A percentile compares a stretch with the other conserved stretches of the same genome.
Evolutionary conservation across 2,329 filamentous ascomycete species (phyloP).

Genomic region (Aspergillus sp.): DNA sequence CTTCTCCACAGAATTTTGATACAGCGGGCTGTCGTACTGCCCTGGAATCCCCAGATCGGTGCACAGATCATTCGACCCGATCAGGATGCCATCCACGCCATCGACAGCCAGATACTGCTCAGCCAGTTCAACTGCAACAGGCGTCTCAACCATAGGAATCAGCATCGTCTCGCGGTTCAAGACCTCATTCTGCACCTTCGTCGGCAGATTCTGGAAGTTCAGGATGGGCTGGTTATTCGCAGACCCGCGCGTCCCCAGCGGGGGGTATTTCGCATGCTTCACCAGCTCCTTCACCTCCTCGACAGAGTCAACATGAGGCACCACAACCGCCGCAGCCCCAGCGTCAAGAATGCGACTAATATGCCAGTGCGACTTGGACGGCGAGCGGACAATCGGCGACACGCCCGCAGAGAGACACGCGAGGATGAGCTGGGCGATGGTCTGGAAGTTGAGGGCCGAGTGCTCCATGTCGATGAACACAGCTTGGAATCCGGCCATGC

Average conservation of each 20-base stretch:
- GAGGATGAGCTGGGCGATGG: constrained; percentile 38
- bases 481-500: constrained; percentile 43
- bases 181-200: constrained; percentile 34
- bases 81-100: constrained; percentile 45
- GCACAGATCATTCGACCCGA: constrained; percentile 48
- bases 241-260: constrained; percentile 37
- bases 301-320: constrained; percentile 42
- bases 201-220: constrained; percentile 36
- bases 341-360: constrained; percentile 42
- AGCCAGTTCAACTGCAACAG: constrained; percentile 37
- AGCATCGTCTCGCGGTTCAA: constrained; percentile 39
- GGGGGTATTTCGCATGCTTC: constrained; percentile 38
- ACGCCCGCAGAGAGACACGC: constrained; percentile 42
- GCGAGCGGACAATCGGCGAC: constrained; percentile 44
- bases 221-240: constrained; percentile 39
- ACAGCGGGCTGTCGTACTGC: constrained; percentile 37
- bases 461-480: constrained; percentile 50
- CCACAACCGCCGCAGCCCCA: constrained; percentile 43
- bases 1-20: constrained; percentile 32
- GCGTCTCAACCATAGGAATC: constrained; percentile 47
- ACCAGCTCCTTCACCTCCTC: constrained; percentile 40
- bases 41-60: constrained; percentile 47
- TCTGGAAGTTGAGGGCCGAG: constrained; percentile 38
- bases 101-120: constrained; percentile 44
- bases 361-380: constrained; percentile 40